Evolutionary conservation across 2,329 filamentous ascomycete species (phyloP).

Genomic region (Aaosphaeria pasadenensis): DNA sequence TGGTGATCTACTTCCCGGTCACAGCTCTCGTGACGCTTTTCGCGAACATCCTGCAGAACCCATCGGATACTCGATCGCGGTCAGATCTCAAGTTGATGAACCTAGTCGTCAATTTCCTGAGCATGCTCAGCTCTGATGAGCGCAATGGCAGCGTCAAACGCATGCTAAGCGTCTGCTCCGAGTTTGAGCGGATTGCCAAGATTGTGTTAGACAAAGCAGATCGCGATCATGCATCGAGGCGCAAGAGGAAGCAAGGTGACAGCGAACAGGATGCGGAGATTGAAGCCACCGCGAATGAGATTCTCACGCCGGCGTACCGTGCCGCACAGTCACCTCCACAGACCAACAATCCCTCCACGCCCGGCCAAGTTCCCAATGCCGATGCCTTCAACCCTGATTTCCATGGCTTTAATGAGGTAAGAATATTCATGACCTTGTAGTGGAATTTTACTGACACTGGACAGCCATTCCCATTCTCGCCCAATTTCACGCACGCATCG

Average conservation of each 20-base stretch:
- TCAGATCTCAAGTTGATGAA: conserved; percentile 91
- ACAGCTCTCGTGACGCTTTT: conserved; percentile 93
- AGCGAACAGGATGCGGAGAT: conserved; percentile 46
- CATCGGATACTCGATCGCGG: conserved; percentile 80
- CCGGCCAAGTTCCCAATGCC: conserved; percentile 1
- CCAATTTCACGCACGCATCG: conserved; percentile 38
- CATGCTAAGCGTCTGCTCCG: conserved; percentile 91
- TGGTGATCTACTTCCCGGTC: conserved; percentile 95
- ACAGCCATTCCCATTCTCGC: conserved; percentile 39
- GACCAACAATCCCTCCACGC: conserved; percentile 9
- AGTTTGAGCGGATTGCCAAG: conserved; percentile 92
- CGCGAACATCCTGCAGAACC: conserved; percentile 94
- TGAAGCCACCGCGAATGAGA: conserved; percentile 34
- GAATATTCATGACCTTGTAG: conserved; percentile 1
- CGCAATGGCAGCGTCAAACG: conserved; percentile 87
- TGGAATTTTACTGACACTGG: neutral
- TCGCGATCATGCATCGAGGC: conserved; percentile 72
- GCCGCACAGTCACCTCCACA: conserved; percentile 24
- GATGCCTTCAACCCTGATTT: conserved; percentile 32
- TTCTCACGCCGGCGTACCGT: conserved; percentile 27
- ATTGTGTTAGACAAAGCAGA: conserved; percentile 89
- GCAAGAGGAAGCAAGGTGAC: conserved; percentile 75
- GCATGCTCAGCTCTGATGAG: conserved; percentile 83
- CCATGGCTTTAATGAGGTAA: conserved; percentile 36
- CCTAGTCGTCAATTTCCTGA: conserved; percentile 86